phyloP scores from a whole-genome alignment of 257 asterid species.

The Ilex asprella region DNA sequence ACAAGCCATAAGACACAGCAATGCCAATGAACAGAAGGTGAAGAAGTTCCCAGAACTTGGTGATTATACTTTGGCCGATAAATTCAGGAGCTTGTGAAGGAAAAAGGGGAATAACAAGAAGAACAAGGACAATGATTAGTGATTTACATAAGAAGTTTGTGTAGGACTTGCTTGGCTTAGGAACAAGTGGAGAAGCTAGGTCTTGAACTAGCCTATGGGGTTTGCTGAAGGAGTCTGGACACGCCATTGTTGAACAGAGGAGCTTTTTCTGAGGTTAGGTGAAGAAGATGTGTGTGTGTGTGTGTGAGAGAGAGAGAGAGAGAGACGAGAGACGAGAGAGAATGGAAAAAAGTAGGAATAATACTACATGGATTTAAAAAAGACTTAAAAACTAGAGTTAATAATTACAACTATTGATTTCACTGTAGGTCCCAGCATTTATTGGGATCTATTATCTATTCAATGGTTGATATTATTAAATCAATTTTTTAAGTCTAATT shows the following conservation, averaged over 20 bases:
- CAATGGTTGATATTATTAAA: too few relatives aligned
- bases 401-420: too few relatives aligned
- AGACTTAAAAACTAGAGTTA: too few relatives aligned
- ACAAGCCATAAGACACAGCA: conserved; percentile 71
- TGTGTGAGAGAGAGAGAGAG: too few relatives aligned
- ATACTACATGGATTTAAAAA: too few relatives aligned
- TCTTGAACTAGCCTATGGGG: conserved; percentile 24
- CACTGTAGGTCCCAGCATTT: too few relatives aligned
- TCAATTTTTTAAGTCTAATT: too few relatives aligned
- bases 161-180: conserved; percentile 39
- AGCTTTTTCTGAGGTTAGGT: conserved; percentile 33
- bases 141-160: conserved; percentile 45
- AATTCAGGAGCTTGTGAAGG: conserved; percentile 75
- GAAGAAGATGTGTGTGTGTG: conserved; percentile 26
- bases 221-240: conserved; percentile 26
- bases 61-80: conserved; percentile 28
- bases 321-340: too few relatives aligned
- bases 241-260: conserved; percentile 30
- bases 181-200: conserved; percentile 20
- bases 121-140: conserved; percentile 31
- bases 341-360: too few relatives aligned
- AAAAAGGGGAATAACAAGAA: conserved; percentile 52
- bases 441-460: too few relatives aligned
- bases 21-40: conserved; percentile 77
- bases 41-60: conserved; percentile 64